These are phyloP conservation scores for Emericellopsis terricola DNA, from an alignment of 495 filamentous ascomycete species.

Conservation along the genomic window DNA sequence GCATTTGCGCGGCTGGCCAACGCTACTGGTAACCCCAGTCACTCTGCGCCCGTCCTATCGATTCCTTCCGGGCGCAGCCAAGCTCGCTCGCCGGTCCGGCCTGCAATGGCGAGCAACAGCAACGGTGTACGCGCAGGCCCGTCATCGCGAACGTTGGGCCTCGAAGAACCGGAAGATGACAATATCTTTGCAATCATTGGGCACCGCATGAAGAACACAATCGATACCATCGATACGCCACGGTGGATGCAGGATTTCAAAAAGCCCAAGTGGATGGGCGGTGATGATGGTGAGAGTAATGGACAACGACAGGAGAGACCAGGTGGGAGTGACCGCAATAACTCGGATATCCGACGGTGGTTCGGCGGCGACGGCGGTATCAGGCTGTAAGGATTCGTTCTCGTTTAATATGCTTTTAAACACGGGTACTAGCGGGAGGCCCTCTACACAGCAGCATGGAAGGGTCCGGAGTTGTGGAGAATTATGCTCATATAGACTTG, in stretches of 20 bases:
- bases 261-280: constrained; percentile 73
- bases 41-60: constrained; percentile 19
- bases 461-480: neutral
- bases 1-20: constrained; percentile 9
- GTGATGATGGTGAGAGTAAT: constrained; percentile 20
- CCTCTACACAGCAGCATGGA: neutral
- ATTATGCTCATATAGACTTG: neutral
- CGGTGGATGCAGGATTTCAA: constrained; percentile 61
- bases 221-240: constrained; percentile 69
- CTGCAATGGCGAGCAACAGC: constrained; percentile 24
- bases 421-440: neutral
- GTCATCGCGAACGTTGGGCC: constrained; percentile 16
- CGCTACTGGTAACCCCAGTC: constrained; percentile 6
- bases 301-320: neutral
- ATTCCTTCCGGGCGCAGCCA: constrained; percentile 13
- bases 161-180: constrained; percentile 48
- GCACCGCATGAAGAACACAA: constrained; percentile 75
- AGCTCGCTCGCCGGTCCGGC: constrained; percentile 21
- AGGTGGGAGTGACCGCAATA: constrained; percentile 4
- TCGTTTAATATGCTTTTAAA: neutral
- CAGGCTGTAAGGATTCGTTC: neutral
- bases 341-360: constrained; percentile 10
- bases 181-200: constrained; percentile 68
- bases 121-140: constrained; percentile 16
- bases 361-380: constrained; percentile 10